These are phyloP conservation scores for Amanita polypyramis DNA, from an alignment of 768 basidiomycete species.

Conservation along the genomic window DNA sequence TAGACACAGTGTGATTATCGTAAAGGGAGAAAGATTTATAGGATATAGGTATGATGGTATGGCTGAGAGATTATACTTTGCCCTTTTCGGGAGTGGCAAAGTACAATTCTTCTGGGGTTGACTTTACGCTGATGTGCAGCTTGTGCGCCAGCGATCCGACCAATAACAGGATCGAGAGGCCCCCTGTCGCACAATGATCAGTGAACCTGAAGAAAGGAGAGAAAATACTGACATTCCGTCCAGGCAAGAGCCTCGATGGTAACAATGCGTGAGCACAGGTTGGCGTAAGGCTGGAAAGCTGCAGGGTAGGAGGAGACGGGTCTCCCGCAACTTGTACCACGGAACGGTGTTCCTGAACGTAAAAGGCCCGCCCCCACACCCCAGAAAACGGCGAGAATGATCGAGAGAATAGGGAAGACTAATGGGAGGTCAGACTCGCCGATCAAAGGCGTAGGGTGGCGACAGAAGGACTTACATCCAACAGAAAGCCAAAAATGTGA, in stretches of 20 bases:
- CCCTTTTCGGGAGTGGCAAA: conserved; percentile 9
- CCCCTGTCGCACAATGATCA: conserved; percentile 13
- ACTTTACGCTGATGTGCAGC: conserved; percentile 13
- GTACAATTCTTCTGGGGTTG: conserved; percentile 19
- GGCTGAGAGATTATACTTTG: neutral
- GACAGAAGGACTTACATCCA: conserved; percentile 14
- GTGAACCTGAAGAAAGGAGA: neutral
- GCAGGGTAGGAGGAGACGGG: conserved; percentile 13
- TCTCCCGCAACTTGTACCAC: conserved; percentile 15
- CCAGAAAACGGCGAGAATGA: conserved; percentile 23
- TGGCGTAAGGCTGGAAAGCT: conserved; percentile 16
- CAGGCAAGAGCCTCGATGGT: conserved; percentile 21
- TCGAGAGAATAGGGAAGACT: conserved; percentile 18
- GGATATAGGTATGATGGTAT: neutral
- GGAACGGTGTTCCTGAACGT: conserved; percentile 17
- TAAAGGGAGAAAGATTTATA: neutral
- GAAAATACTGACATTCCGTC: conserved; percentile 17
- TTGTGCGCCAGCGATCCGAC: conserved; percentile 20
- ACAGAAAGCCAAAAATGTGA: conserved; percentile 17
- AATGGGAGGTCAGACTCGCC: neutral
- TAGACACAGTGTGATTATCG: neutral
- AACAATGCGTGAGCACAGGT: conserved; percentile 18
- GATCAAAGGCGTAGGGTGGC: neutral
- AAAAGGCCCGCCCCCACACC: conserved; percentile 23
- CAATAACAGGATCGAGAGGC: conserved; percentile 16